Base-by-base conservation (phyloP, 768 basidiomycete species). In the Leccinum obscurum region DNA sequence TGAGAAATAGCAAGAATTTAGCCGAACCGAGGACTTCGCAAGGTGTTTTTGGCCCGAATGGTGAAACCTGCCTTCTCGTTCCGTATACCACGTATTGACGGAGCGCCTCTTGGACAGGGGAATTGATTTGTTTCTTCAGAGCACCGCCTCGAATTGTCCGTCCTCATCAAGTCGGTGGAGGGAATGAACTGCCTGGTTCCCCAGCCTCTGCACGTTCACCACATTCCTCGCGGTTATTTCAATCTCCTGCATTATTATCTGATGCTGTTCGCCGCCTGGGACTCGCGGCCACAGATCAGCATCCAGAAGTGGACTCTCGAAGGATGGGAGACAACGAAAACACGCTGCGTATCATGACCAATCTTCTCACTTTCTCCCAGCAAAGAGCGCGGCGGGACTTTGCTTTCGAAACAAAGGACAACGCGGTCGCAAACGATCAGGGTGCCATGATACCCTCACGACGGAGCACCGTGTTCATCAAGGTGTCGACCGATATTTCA, bases 31-130 rank as follows among this genome's bases (percentile, higher is more conserved):
- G 91, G 62, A 92, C 90, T 0, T 93, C 91, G 2, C 93, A 95
- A 67, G 94, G 92, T 2, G 83, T 87, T 0, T 96, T 95, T 77
- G 91, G 93, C 1, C 90, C 91, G 0, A 92, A 93, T 69, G 95
- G 94, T 93, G 60, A 51, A 79, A 69, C 4, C 7, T 28, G 44
- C 26, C 22, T 3, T 26, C 57, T 37, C 17, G 35, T 34, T 3
- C 2, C 10, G 17, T 48, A 15, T 58, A 56, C 50, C n/a, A 57
- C 17, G n/a, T 55, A 10, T 52, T 62, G 52, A 63, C 20, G 28
- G 8, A 26, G 34, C 15, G 49, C n/a, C 46, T 52, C 30, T 62
- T 22, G 39, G 11, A 52, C 63, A 95, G 94, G 93, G 53, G 88
- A 94, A 76, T 77, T 96, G 1, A 84, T 95, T 0, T 92, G 88